These are phyloP conservation scores for Brassica hybrid DNA, from an alignment of 441 rosid genomes.

Conservation along the genomic window DNA sequence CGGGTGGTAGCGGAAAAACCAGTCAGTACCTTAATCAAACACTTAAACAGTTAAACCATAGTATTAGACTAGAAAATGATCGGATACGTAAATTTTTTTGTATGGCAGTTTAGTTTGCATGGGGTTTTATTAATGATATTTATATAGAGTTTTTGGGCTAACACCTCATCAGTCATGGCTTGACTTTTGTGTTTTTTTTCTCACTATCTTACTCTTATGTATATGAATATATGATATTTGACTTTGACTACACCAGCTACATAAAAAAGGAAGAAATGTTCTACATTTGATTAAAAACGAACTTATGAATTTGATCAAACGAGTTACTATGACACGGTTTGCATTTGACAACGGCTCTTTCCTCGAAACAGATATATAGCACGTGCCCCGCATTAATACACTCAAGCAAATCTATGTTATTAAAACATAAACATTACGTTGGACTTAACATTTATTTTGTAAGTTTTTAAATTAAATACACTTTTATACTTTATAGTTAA, in stretches of 20 bases:
- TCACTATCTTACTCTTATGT: neutral
- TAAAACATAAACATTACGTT: too few relatives aligned
- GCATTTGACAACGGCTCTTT: conserved; percentile 22
- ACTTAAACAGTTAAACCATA: neutral
- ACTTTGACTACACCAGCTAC: conserved; percentile 22
- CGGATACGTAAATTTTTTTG: conserved; percentile 10
- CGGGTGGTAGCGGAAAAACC: too few relatives aligned
- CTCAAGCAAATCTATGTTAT: conserved; percentile 11
- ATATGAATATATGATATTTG: conserved; percentile 11
- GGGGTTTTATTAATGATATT: conserved; percentile 17
- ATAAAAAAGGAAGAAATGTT: too few relatives aligned
- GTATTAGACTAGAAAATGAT: neutral
- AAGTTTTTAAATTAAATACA: too few relatives aligned
- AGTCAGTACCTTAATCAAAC: neutral
- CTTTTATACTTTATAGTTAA: too few relatives aligned
- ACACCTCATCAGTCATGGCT: conserved; percentile 13
- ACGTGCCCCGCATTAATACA: conserved; percentile 4
- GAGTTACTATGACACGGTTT: conserved; percentile 38
- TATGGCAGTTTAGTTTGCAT: conserved; percentile 12
- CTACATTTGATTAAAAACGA: too few relatives aligned
- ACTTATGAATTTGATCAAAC: conserved; percentile 25
- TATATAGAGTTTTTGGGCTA: conserved; percentile 11
- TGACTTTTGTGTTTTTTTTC: conserved; percentile 17
- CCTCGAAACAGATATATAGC: neutral
- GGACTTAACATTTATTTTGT: too few relatives aligned